Evolutionary conservation across 768 basidiomycete species (phyloP).

Genomic region (Psilocybe tampanensis): DNA sequence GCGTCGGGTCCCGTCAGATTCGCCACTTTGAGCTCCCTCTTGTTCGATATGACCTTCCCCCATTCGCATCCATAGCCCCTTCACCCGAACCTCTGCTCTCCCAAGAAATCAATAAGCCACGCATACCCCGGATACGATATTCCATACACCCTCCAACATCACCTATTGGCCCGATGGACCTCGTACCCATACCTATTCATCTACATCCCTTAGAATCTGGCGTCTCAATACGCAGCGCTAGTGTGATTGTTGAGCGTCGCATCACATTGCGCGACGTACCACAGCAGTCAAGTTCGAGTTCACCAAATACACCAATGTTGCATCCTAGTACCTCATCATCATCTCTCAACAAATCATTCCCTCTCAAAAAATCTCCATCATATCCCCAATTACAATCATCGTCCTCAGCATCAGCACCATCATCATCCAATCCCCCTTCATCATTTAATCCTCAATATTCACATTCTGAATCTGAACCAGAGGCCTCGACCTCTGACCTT

Average conservation of each 20-base stretch:
- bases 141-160: conserved; percentile 52
- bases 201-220: conserved; percentile 61
- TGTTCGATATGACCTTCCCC: conserved; percentile 67
- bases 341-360: conserved; percentile 16
- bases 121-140: conserved; percentile 62
- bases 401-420: conserved; percentile 16
- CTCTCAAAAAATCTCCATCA: conserved; percentile 15
- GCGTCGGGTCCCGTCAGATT: conserved; percentile 67
- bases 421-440: conserved; percentile 20
- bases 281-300: conserved; percentile 16
- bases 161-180: conserved; percentile 73
- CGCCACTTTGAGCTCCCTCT: conserved; percentile 75
- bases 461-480: conserved; percentile 22
- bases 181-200: conserved; percentile 65
- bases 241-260: conserved; percentile 70
- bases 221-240: conserved; percentile 62
- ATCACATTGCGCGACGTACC: conserved; percentile 55
- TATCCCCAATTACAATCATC: conserved; percentile 10
- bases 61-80: conserved; percentile 37
- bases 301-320: conserved; percentile 18
- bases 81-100: conserved; percentile 39
- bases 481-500: conserved; percentile 25
- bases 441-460: conserved; percentile 20
- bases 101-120: conserved; percentile 53
- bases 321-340: conserved; percentile 15